These are phyloP conservation scores for Globisporangium viniferum DNA, from an alignment of 352 stramenopile species.

Conservation along the genomic window DNA sequence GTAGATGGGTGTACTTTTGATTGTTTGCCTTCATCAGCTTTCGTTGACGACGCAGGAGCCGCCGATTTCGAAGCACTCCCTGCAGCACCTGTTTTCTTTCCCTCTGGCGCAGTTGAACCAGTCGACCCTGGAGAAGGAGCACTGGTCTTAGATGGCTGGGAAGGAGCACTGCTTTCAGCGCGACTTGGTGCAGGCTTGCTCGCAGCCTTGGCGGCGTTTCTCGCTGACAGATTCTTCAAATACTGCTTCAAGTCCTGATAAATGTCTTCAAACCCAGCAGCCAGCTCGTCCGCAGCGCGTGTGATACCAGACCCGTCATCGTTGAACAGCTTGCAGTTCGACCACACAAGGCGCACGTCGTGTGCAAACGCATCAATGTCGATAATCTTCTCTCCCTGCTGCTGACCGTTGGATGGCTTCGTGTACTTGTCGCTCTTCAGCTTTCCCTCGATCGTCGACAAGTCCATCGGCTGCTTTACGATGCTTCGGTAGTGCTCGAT, in stretches of 20 bases:
- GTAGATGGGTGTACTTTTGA: not conserved
- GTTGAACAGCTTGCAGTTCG: slow-evolving; percentile 85
- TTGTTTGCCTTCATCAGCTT: not conserved
- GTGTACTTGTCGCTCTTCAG: slow-evolving; percentile 57
- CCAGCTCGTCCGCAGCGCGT: slow-evolving; percentile 65
- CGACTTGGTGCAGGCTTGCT: not conserved
- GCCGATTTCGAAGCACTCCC: not conserved
- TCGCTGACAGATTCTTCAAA: slow-evolving; percentile 4
- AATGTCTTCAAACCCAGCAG: slow-evolving; percentile 59
- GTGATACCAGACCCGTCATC: slow-evolving; percentile 79
- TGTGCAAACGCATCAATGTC: slow-evolving; percentile 58
- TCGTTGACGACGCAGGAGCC: not conserved
- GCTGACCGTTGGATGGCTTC: slow-evolving; percentile 19
- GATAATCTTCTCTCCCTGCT: slow-evolving; percentile 30
- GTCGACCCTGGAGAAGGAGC: not conserved
- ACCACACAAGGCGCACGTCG: slow-evolving; percentile 79
- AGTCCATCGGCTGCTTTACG: slow-evolving; percentile 81
- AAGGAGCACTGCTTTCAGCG: not conserved
- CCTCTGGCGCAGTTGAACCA: not conserved
- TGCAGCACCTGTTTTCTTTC: not conserved
- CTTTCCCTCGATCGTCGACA: slow-evolving; percentile 70
- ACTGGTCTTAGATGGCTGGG: not conserved
- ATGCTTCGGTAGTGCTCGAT: slow-evolving; percentile 71
- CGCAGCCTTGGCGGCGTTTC: slow-evolving; percentile 1
- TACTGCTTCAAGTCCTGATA: slow-evolving; percentile 46